Percentiles rank a stretch among this genome's conserved stretches.
Conservation (phyloP, 106 monocot species). For the Vanilla planifolia region DNA sequence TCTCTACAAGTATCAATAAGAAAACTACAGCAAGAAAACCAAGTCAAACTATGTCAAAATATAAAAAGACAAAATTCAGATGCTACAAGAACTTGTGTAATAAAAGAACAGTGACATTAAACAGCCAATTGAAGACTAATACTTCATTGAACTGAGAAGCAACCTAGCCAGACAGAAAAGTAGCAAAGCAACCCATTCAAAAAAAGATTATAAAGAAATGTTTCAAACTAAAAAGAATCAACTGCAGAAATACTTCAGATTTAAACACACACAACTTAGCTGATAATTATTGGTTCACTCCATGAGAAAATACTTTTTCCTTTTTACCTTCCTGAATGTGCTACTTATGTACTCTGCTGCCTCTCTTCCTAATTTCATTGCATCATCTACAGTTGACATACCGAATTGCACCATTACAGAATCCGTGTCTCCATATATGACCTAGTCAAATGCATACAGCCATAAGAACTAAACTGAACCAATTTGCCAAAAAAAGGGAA, state of each 20-base stretch:
- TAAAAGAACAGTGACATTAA: not conserved
- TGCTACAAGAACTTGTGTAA: not conserved
- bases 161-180: not conserved
- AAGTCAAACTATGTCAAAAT: not conserved
- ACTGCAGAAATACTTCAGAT: too few species aligned
- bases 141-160: not conserved
- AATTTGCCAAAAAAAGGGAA: too few species aligned
- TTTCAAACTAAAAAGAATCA: not conserved
- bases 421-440: constrained; percentile 97
- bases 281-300: too few species aligned
- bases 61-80: not conserved
- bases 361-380: constrained; percentile 94
- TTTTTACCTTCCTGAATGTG: constrained; percentile 78
- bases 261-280: too few species aligned
- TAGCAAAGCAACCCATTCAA: not conserved
- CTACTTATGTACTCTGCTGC: constrained; percentile 87
- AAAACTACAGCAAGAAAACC: not conserved
- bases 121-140: not conserved
- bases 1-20: not conserved
- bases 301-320: not conserved
- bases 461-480: not conserved
- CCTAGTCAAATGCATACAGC: constrained; percentile 29
- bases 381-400: constrained; percentile 73
- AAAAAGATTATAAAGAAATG: not conserved
- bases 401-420: constrained; percentile 99